These are phyloP conservation scores for Pythium brassicae DNA, from an alignment of 352 stramenopile genomes.

Conservation along the genomic window DNA sequence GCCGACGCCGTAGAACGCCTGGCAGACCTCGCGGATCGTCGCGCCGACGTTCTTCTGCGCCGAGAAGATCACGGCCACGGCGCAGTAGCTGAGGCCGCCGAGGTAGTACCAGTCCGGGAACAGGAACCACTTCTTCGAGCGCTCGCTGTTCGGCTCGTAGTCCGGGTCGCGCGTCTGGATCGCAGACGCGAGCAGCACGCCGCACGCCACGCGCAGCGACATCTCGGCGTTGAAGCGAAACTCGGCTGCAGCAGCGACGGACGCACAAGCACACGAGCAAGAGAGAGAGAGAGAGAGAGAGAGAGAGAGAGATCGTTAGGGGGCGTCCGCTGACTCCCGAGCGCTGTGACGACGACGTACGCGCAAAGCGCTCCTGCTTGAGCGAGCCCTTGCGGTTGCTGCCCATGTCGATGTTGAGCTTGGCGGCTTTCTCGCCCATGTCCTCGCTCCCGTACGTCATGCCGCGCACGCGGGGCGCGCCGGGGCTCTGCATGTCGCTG, in stretches of 20 bases:
- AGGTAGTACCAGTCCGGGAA: slow-evolving; percentile 67
- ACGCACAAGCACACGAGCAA: slow-evolving; percentile 8
- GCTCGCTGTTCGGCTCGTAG: slow-evolving; percentile 32
- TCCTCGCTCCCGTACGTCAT: slow-evolving; percentile 57
- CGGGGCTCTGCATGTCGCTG: slow-evolving; percentile 19
- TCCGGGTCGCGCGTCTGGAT: slow-evolving; percentile 57
- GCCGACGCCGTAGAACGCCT: slow-evolving; percentile 74
- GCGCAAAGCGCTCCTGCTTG: slow-evolving; percentile 42
- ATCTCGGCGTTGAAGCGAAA: slow-evolving; percentile 70
- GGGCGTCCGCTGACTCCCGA: no score
- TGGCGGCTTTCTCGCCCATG: slow-evolving; percentile 55
- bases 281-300: slow-evolving; percentile 3
- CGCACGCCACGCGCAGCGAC: slow-evolving; percentile 57
- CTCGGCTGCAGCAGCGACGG: no score
- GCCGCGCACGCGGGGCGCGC: slow-evolving; percentile 30
- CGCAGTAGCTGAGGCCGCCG: slow-evolving; percentile 74
- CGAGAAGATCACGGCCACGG: slow-evolving; percentile 74
- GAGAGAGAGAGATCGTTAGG: neutral
- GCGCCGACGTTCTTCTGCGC: slow-evolving; percentile 64
- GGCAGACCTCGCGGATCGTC: slow-evolving; percentile 62
- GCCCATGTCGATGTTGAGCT: slow-evolving; percentile 63
- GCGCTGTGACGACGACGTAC: slow-evolving; percentile 20
- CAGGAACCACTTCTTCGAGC: slow-evolving; percentile 68
- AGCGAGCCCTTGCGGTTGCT: slow-evolving; percentile 44
- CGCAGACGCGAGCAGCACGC: slow-evolving; percentile 62